phyloP scores from a whole-genome alignment of 2,329 filamentous ascomycete genomes.

The Gaeumannomyces tritici region DNA sequence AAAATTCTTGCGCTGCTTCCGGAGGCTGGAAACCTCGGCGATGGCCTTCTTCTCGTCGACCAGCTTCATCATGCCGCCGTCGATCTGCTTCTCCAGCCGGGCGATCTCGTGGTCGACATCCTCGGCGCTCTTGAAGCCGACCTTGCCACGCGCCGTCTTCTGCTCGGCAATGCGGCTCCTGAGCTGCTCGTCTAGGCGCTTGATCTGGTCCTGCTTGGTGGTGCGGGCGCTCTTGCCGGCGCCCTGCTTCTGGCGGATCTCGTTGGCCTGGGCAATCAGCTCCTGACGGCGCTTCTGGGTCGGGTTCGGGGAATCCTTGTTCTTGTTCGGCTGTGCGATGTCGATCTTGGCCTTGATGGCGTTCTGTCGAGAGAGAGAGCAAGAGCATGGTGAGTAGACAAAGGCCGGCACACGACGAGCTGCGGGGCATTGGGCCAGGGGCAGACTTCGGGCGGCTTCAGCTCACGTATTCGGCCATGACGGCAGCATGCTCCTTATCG shows the following conservation, averaged over 20 bases:
- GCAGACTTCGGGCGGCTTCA: too few relatives aligned
- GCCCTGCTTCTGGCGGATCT: slow-evolving; percentile 80
- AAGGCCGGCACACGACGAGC: neutral
- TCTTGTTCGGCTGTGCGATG: slow-evolving; percentile 61
- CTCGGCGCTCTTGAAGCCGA: slow-evolving; percentile 77
- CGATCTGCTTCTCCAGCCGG: slow-evolving; percentile 73
- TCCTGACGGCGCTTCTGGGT: slow-evolving; percentile 76
- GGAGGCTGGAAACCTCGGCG: slow-evolving; percentile 68
- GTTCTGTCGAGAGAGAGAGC: slow-evolving; percentile 46
- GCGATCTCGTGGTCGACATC: slow-evolving; percentile 81
- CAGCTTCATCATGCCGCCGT: slow-evolving; percentile 83
- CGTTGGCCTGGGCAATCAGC: slow-evolving; percentile 69
- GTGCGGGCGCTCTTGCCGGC: slow-evolving; percentile 75
- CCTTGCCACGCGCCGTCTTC: slow-evolving; percentile 72
- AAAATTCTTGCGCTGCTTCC: slow-evolving; percentile 89
- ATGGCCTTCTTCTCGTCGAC: slow-evolving; percentile 97
- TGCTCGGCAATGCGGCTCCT: slow-evolving; percentile 79
- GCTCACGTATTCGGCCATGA: slow-evolving; percentile 49
- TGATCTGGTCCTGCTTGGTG: slow-evolving; percentile 79
- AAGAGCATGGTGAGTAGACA: neutral
- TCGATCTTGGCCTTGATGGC: slow-evolving; percentile 85
- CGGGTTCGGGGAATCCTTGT: slow-evolving; percentile 71
- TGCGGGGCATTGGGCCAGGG: too few relatives aligned
- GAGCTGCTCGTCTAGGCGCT: slow-evolving; percentile 80
- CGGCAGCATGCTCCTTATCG: slow-evolving; percentile 76